Evolutionary conservation across 306 rosid species (phyloP).

Genomic region (Ochetophila trinervis): DNA sequence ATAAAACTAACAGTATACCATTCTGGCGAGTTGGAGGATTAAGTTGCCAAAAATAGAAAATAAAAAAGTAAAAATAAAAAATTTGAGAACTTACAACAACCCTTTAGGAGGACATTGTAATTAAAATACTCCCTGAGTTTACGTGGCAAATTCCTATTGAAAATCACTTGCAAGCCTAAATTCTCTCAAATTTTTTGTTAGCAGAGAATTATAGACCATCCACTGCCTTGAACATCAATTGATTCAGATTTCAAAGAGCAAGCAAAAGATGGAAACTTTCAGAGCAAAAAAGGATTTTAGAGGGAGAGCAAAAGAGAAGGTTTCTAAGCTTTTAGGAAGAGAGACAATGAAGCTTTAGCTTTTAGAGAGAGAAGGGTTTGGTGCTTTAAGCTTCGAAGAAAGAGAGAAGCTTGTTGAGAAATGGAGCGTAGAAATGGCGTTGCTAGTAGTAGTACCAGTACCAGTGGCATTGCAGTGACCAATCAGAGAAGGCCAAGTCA

Average conservation of each 20-base stretch:
- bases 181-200: too few relatives aligned
- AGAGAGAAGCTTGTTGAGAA: constrained; percentile 24
- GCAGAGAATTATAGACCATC: too few relatives aligned
- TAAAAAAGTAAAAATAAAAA: too few relatives aligned
- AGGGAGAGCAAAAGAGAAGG: constrained; percentile 14
- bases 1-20: too few relatives aligned
- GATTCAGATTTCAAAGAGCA: not conserved
- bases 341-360: not conserved
- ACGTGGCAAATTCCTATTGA: not conserved
- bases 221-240: not conserved
- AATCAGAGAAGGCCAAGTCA: constrained; percentile 26
- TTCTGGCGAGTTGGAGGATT: too few relatives aligned
- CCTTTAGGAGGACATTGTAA: too few relatives aligned
- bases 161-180: not conserved
- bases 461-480: constrained; percentile 17
- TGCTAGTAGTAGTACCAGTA: not conserved
- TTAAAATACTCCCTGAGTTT: too few relatives aligned
- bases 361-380: not conserved
- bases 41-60: too few relatives aligned
- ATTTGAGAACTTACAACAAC: too few relatives aligned
- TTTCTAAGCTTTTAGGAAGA: not conserved
- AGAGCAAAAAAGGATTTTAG: constrained; percentile 3
- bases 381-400: constrained; percentile 10
- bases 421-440: constrained; percentile 50
- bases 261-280: constrained; percentile 10